A percentile compares a stretch with the other conserved stretches of the same genome.
These are phyloP conservation scores for Vaccinium vitisidaea DNA, from an alignment of 148 eudicot genomes.

Conservation along the genomic window DNA sequence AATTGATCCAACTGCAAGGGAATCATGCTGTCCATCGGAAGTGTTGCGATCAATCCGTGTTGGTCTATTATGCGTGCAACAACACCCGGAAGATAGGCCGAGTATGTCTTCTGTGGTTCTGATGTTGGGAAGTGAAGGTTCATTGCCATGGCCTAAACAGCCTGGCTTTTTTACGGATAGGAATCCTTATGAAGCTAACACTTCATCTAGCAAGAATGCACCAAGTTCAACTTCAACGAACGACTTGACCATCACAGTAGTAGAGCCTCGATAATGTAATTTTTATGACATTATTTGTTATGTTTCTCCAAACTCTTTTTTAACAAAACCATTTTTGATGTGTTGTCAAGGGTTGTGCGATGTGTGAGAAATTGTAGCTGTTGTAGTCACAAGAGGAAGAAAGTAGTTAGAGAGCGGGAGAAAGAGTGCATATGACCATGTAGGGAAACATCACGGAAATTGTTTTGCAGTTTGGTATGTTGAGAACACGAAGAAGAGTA, in stretches of 20 bases:
- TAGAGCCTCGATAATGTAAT: not conserved
- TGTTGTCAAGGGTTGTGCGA: not conserved
- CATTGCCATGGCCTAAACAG: not conserved
- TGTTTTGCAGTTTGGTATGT: not conserved
- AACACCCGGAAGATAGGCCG: not conserved
- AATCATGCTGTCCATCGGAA: not conserved
- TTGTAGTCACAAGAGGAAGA: not conserved
- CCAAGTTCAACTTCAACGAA: not conserved
- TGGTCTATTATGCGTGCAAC: slow-evolving; percentile 12
- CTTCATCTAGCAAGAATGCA: not conserved
- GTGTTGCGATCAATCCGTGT: slow-evolving; percentile 20
- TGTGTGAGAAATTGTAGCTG: not conserved
- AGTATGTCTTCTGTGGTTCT: not conserved
- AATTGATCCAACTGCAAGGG: not conserved
- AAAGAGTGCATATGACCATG: not conserved
- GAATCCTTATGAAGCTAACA: not conserved
- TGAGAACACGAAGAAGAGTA: not conserved
- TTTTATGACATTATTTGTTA: not conserved
- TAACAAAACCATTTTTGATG: not conserved
- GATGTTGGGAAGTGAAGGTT: not conserved
- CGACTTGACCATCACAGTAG: not conserved
- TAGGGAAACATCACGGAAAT: not conserved
- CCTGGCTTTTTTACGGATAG: not conserved
- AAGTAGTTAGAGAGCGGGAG: not conserved
- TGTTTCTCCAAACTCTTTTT: not conserved